Evolutionary conservation across 176 grass and related monocot species (phyloP), one percentile per base, ranked within the genome.

Genomic region (Paspalum notatum): DNA sequence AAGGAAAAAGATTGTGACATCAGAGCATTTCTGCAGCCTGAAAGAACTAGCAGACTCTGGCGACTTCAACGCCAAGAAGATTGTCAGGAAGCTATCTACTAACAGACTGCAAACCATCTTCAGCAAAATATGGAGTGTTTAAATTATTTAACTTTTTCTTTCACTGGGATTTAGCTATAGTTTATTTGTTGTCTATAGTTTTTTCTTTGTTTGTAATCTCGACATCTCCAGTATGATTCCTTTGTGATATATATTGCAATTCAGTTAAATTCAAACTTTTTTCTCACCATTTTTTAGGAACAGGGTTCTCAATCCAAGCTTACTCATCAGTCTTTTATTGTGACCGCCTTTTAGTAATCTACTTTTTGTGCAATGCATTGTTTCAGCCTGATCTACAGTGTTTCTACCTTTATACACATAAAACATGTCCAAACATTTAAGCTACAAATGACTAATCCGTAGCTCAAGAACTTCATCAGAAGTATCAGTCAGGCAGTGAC

Each of bases 1-100:
- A 24, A 91, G 92, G 84, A 95, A 85, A 83, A 93, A 89, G 88
- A 93, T 98, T 22, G 85, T 88, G 54, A 81, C 90, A n/a, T 98
- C 88, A 49, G 86, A 91, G 26, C 76, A 93, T 79, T 78, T 93
- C 76, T 25, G 68, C 37, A 32, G 63, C 74, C 75, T 98, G 51
- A 91, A 95, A 76, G 88, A 88, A 65, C 75, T 98, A 4, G 96
- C 88, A 22, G 88, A 88, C 16, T 58, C 89, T 24, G 88, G 87
- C 0, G 89, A 87, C 26, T 65, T 71, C 1, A 92, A 95, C 38
- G 96, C 96, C 0, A 95, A 88, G 78, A 95, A 91, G 66, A 80
- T 91, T 12, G 64, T 98, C 43, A 98, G 91, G 86, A 98, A 93
- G 73, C 89, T 98, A 44, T 87, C 82, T 42, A 53, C 71, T 66